Evolutionary conservation across 176 grass and related monocot genomes (phyloP).

Genomic region (Triticum urartu): DNA sequence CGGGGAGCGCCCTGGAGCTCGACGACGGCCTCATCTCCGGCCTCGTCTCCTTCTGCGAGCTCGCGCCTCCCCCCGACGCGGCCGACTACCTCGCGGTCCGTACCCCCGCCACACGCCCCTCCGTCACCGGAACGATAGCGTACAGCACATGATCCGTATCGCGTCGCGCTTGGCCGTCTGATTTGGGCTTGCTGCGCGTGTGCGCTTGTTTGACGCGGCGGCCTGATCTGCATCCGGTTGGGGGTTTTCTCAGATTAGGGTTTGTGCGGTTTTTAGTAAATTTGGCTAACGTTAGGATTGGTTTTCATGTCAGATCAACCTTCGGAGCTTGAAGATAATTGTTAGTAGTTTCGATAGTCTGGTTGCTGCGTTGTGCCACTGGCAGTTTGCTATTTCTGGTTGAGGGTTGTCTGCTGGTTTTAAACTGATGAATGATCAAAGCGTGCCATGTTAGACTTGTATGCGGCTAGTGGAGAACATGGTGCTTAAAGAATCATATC

Average conservation of each 20-base stretch:
- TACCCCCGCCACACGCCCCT: background rate
- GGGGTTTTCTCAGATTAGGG: conserved; percentile 10
- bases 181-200: background rate
- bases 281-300: background rate
- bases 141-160: background rate
- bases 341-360: background rate
- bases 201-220: background rate
- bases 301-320: background rate
- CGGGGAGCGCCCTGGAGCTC: conserved; percentile 49
- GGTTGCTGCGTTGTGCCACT: background rate
- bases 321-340: background rate
- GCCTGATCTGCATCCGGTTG: conserved; percentile 14
- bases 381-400: background rate
- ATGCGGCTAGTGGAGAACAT: background rate
- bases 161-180: background rate
- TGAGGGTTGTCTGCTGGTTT: conserved; percentile 2
- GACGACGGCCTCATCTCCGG: conserved; percentile 85
- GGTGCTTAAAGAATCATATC: background rate
- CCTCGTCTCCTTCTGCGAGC: conserved; percentile 97
- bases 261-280: conserved; percentile 28
- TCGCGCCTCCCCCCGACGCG: conserved; percentile 80
- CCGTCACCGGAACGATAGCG: background rate
- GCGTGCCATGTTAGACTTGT: background rate
- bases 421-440: background rate
- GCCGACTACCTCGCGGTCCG: conserved; percentile 85